Conservation (phyloP, 1,139 yeast genomes). For the Pichiaceae sp. region DNA sequence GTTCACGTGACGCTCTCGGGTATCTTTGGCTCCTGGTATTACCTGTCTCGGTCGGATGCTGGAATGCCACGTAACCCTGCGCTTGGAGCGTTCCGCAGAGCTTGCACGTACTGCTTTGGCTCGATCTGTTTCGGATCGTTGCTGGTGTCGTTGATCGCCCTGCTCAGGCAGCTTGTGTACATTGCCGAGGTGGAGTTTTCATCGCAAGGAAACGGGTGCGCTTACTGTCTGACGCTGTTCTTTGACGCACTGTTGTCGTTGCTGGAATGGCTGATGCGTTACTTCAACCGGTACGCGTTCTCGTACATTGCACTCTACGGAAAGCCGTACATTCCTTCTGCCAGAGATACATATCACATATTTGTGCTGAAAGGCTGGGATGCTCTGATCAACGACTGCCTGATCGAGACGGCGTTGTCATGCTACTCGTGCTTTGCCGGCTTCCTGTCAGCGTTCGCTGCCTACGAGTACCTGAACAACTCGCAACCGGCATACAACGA, state of each 20-base stretch:
- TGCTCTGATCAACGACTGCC: slow-evolving; percentile 52
- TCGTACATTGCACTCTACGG: slow-evolving; percentile 86
- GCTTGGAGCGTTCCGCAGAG: slow-evolving; percentile 71
- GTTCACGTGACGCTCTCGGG: slow-evolving; percentile 83
- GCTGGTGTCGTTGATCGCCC: slow-evolving; percentile 68
- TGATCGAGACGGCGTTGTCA: slow-evolving; percentile 68
- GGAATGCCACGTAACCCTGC: slow-evolving; percentile 82
- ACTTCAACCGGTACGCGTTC: slow-evolving; percentile 85
- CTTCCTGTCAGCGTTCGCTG: slow-evolving; percentile 58
- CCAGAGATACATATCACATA: slow-evolving; percentile 71
- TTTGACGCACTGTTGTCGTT: slow-evolving; percentile 27
- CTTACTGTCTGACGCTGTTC: slow-evolving; percentile 59
- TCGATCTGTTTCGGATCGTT: slow-evolving; percentile 85
- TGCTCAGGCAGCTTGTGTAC: slow-evolving; percentile 26
- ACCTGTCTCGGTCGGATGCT: slow-evolving; percentile 61
- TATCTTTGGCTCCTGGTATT: slow-evolving; percentile 88
- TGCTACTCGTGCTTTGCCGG: slow-evolving; percentile 68
- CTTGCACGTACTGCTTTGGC: slow-evolving; percentile 82
- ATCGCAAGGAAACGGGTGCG: slow-evolving; percentile 10
- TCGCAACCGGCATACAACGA: slow-evolving; percentile 68
- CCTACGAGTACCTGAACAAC: slow-evolving; percentile 62
- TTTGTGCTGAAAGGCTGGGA: slow-evolving; percentile 71
- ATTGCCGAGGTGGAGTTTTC: slow-evolving; percentile 14
- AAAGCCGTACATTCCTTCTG: slow-evolving; percentile 61
- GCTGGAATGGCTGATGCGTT: slow-evolving; percentile 34